Conservation (phyloP, 495 filamentous ascomycete genomes). For the Trichoderma orchidacearum region DNA sequence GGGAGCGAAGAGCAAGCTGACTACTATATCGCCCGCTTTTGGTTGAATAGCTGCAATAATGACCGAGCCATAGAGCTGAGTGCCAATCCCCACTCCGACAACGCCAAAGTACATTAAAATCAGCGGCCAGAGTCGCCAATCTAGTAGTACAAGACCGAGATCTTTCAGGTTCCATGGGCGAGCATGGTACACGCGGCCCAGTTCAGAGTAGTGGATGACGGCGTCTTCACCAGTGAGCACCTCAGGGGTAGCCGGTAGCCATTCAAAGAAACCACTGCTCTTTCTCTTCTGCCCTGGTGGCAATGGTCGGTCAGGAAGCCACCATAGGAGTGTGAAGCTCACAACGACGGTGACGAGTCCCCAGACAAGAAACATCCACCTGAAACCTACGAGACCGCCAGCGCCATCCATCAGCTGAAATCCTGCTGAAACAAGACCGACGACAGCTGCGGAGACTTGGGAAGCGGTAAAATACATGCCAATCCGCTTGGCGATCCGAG, state of each 20-base stretch:
- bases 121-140: conserved; percentile 81
- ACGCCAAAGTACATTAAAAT: conserved; percentile 90
- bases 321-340: conserved; percentile 67
- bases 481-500: conserved; percentile 74
- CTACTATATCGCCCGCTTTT: conserved; percentile 52
- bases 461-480: conserved; percentile 82
- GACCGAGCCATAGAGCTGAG: conserved; percentile 72
- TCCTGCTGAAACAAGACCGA: conserved; percentile 78
- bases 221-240: conserved; percentile 69
- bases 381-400: conserved; percentile 67
- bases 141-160: conserved; percentile 51
- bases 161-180: conserved; percentile 57
- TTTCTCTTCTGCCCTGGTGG: conserved; percentile 43
- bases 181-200: conserved; percentile 65
- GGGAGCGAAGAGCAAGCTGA: conserved; percentile 73
- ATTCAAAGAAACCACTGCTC: conserved; percentile 34
- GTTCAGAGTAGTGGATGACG: conserved; percentile 68
- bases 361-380: conserved; percentile 93
- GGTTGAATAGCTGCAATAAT: conserved; percentile 74
- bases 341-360: conserved; percentile 60
- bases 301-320: conserved; percentile 73
- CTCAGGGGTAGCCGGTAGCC: conserved; percentile 50
- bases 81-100: conserved; percentile 81
- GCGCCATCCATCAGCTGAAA: conserved; percentile 82
- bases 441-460: conserved; percentile 80